Evolutionary conservation across 805 yeast species (phyloP).

Genomic region (Starmerella vaccinii): DNA sequence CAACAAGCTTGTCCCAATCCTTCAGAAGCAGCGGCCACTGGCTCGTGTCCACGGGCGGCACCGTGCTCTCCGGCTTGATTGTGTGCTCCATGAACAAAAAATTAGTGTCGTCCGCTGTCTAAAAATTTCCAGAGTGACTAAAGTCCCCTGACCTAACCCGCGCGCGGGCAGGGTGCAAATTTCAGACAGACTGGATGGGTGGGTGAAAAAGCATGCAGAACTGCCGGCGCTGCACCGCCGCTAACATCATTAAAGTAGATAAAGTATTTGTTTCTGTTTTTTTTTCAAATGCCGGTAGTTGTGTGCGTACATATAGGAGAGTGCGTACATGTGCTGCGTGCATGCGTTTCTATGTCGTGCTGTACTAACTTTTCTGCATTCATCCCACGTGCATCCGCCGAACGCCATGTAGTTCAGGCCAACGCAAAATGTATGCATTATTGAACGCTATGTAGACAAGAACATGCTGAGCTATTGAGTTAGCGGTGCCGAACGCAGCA

Average conservation of each 20-base stretch:
- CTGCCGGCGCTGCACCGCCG: too few relatives aligned
- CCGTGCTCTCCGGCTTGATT: constrained; percentile 78
- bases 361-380: too few relatives aligned
- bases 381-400: too few relatives aligned
- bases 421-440: too few relatives aligned
- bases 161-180: not conserved
- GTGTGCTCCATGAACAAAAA: constrained; percentile 31
- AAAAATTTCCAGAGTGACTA: constrained; percentile 7
- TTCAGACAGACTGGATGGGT: not conserved
- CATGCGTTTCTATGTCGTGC: too few relatives aligned
- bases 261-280: too few relatives aligned
- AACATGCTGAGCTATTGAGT: not conserved
- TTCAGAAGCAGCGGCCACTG: constrained; percentile 93
- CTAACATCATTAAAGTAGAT: too few relatives aligned
- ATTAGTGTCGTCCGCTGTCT: constrained; percentile 4
- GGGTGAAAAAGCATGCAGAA: not conserved
- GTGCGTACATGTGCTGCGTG: too few relatives aligned
- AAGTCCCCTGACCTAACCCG: constrained; percentile 7
- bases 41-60: constrained; percentile 71
- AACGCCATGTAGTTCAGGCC: too few relatives aligned
- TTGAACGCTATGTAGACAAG: not conserved
- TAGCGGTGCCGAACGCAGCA: not conserved
- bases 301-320: too few relatives aligned
- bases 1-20: constrained; percentile 85
- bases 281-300: too few relatives aligned